These are phyloP conservation scores for Phylloboletellus chloephorus DNA, from an alignment of 1,284 basidiomycete species.

Conservation along the genomic window DNA sequence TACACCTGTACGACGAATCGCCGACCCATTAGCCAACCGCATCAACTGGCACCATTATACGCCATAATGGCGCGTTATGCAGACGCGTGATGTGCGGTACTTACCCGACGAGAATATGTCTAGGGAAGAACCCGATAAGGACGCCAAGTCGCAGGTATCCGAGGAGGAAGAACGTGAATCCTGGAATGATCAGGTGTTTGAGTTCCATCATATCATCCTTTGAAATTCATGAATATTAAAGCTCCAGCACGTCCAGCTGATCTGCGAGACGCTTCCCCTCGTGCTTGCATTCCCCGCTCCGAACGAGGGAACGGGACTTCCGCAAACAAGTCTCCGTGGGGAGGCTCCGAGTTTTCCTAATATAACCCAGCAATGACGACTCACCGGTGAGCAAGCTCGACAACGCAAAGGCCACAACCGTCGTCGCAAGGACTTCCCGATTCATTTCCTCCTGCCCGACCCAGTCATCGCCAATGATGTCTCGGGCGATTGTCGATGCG, in stretches of 20 bases:
- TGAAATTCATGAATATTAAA: conserved; percentile 13
- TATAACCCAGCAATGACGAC: not conserved
- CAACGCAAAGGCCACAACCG: conserved; percentile 84
- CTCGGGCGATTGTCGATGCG: conserved; percentile 67
- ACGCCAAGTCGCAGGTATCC: conserved; percentile 81
- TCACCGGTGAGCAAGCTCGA: conserved; percentile 87
- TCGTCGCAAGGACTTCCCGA: conserved; percentile 80
- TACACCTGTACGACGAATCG: conserved; percentile 52
- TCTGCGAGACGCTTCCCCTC: not conserved
- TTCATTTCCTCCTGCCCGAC: conserved; percentile 58
- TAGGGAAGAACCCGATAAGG: conserved; percentile 92
- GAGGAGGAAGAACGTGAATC: conserved; percentile 81
- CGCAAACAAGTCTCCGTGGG: too few species aligned
- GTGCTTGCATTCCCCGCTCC: not conserved
- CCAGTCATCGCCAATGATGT: conserved; percentile 42
- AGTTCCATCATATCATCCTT: not conserved
- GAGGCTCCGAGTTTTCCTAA: too few species aligned
- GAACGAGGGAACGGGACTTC: not conserved
- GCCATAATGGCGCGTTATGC: not conserved
- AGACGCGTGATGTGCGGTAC: conserved; percentile 19
- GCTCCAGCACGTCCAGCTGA: not conserved
- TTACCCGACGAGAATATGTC: conserved; percentile 89
- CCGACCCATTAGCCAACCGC: not conserved
- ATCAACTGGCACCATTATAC: conserved; percentile 1
- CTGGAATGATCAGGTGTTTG: conserved; percentile 33